These are phyloP conservation scores for Aphanomyces stellatus DNA, from an alignment of 352 stramenopile species.

Conservation along the genomic window DNA sequence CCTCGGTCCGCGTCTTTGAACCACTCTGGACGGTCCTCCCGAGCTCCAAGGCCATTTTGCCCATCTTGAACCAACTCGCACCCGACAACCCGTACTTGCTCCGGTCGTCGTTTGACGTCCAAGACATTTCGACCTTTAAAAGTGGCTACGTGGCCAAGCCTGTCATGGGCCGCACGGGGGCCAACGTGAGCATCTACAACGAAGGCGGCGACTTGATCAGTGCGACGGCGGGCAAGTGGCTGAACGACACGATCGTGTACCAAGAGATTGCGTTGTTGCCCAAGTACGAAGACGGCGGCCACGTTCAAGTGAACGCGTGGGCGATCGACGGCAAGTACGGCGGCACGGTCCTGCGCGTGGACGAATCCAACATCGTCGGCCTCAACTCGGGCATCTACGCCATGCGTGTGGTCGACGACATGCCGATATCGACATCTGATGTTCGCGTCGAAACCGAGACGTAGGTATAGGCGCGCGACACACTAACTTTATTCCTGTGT, in stretches of 20 bases:
- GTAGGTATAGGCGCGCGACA: too few relatives aligned
- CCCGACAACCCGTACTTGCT: constrained; percentile 9
- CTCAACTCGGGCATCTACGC: constrained; percentile 16
- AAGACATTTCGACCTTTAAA: neutral
- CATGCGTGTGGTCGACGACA: constrained; percentile 1
- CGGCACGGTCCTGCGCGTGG: constrained; percentile 14
- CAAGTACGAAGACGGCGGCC: constrained; percentile 15
- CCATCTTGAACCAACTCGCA: constrained; percentile 8
- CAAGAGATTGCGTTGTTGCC: constrained; percentile 18
- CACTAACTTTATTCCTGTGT: neutral
- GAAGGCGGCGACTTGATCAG: constrained; percentile 10
- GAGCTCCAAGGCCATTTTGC: constrained; percentile 14
- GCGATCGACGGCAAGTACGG: constrained; percentile 19
- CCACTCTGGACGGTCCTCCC: constrained; percentile 14
- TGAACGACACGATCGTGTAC: constrained; percentile 19
- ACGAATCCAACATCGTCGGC: constrained; percentile 21
- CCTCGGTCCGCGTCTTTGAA: constrained; percentile 8
- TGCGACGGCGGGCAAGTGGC: constrained; percentile 17
- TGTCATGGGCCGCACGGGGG: constrained; percentile 17
- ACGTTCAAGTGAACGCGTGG: constrained; percentile 19
- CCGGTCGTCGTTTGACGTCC: constrained; percentile 5
- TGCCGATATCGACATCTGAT: too few relatives aligned
- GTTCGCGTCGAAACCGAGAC: too few relatives aligned
- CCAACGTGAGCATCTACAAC: constrained; percentile 19
- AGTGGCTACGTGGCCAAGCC: constrained; percentile 18